Evolutionary conservation across 148 eudicot species (phyloP).

Genomic region (Cornus kousa): DNA sequence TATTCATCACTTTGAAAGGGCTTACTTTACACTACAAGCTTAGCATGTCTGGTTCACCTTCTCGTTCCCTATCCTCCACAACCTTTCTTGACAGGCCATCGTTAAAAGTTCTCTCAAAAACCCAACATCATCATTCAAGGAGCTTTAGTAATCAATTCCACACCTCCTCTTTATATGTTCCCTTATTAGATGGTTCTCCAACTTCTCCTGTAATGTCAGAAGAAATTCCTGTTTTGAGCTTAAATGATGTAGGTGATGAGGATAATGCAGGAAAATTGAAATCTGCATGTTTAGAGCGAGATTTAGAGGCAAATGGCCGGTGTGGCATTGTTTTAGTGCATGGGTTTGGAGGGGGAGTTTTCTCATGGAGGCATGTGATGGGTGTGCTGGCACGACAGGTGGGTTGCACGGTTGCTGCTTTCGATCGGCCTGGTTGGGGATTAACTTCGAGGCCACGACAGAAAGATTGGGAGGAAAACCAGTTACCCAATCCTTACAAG

Average conservation of each 20-base stretch:
- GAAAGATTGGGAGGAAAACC: slow-evolving; percentile 82
- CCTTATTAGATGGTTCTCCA: slow-evolving; percentile 54
- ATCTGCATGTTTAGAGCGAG: slow-evolving; percentile 34
- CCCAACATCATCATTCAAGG: slow-evolving; percentile 52
- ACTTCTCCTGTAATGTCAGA: slow-evolving; percentile 50
- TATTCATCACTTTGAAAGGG: slow-evolving; percentile 68
- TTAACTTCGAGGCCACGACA: slow-evolving; percentile 71
- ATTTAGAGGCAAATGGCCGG: slow-evolving; percentile 50
- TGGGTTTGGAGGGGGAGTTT: slow-evolving; percentile 98
- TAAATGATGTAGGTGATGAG: slow-evolving; percentile 52
- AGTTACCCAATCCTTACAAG: slow-evolving; percentile 84
- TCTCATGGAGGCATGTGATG: slow-evolving; percentile 98
- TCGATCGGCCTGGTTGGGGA: slow-evolving; percentile 99
- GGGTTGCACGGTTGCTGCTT: slow-evolving; percentile 81
- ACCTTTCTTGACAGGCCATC: slow-evolving; percentile 49
- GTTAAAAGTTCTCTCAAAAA: slow-evolving; percentile 39
- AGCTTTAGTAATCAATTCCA: slow-evolving; percentile 77
- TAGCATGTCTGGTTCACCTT: slow-evolving; percentile 70
- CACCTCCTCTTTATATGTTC: slow-evolving; percentile 66
- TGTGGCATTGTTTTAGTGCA: slow-evolving; percentile 85
- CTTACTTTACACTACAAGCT: slow-evolving; percentile 87
- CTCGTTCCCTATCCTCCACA: slow-evolving; percentile 67
- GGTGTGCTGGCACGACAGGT: slow-evolving; percentile 67
- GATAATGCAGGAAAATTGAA: slow-evolving; percentile 36
- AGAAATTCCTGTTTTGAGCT: slow-evolving; percentile 68